Percentiles rank a stretch among this genome's conserved stretches.
Evolutionary conservation across 169 alveolate genomes (phyloP).

Genomic region (Cryptosporidium parvum): DNA sequence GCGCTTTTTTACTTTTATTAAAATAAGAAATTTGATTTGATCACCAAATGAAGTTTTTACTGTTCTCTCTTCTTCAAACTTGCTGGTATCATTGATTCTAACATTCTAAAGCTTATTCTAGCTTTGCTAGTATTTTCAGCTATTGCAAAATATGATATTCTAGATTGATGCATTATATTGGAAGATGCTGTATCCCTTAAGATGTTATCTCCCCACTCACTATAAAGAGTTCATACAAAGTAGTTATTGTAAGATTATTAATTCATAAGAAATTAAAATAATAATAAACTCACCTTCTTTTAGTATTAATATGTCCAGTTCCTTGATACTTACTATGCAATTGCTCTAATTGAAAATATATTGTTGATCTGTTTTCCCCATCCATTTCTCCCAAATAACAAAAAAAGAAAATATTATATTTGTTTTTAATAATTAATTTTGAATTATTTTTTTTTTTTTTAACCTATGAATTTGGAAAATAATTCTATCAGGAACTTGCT

Average conservation of each 20-base stretch:
- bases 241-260: not conserved
- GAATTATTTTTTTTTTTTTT: not conserved
- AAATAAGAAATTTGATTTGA: not conserved
- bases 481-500: no score
- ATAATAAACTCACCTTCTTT: conserved; percentile 87
- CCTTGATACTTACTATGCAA: conserved; percentile 95
- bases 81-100: conserved; percentile 63
- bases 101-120: conserved; percentile 85
- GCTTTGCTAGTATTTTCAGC: conserved; percentile 90
- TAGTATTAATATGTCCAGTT: conserved; percentile 93
- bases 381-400: not conserved
- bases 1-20: not conserved
- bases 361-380: conserved; percentile 86
- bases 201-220: conserved; percentile 93
- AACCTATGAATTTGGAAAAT: not conserved
- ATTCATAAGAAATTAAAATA: no score
- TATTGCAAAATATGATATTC: conserved; percentile 91
- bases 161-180: conserved; percentile 91
- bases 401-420: not conserved
- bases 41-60: not conserved
- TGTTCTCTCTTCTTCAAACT: conserved; percentile 8
- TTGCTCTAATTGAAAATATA: conserved; percentile 94
- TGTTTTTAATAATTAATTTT: not conserved
- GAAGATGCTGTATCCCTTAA: conserved; percentile 93
- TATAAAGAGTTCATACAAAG: conserved; percentile 54